phyloP scores from a whole-genome alignment of 805 yeast genomes.

The Starmerella gropengiesseri region DNA sequence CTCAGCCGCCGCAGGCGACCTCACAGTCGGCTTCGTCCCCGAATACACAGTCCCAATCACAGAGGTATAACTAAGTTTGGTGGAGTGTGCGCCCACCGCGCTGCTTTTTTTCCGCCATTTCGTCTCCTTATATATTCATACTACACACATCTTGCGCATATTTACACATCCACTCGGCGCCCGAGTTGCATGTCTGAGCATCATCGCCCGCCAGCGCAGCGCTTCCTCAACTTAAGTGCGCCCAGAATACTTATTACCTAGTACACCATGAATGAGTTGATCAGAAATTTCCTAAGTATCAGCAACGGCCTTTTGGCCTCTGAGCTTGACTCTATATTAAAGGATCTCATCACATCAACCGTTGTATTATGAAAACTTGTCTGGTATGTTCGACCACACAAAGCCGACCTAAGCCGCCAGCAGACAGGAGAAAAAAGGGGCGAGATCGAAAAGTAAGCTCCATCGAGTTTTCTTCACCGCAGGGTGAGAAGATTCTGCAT shows the following conservation, averaged over 20 bases:
- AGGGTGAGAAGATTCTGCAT: slow-evolving; percentile 22
- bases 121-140: too few relatives aligned
- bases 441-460: slow-evolving; percentile 27
- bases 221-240: too few relatives aligned
- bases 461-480: slow-evolving; percentile 25
- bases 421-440: slow-evolving; percentile 11
- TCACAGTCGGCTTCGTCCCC: background rate
- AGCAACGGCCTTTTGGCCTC: slow-evolving; percentile 21
- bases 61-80: background rate
- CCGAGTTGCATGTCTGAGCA: too few relatives aligned
- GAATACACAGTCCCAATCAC: background rate
- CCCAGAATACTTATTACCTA: too few relatives aligned
- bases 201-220: too few relatives aligned
- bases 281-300: slow-evolving; percentile 21
- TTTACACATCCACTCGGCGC: too few relatives aligned
- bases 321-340: slow-evolving; percentile 29
- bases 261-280: background rate
- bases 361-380: slow-evolving; percentile 6
- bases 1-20: background rate
- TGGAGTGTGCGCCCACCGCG: too few relatives aligned
- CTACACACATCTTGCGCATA: too few relatives aligned
- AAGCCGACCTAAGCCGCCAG: slow-evolving; percentile 6
- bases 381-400: slow-evolving; percentile 27
- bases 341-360: slow-evolving; percentile 26
- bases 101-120: too few relatives aligned